These are phyloP conservation scores for Penicillium argentinense DNA, from an alignment of 495 filamentous ascomycete genomes.

Conservation along the genomic window DNA sequence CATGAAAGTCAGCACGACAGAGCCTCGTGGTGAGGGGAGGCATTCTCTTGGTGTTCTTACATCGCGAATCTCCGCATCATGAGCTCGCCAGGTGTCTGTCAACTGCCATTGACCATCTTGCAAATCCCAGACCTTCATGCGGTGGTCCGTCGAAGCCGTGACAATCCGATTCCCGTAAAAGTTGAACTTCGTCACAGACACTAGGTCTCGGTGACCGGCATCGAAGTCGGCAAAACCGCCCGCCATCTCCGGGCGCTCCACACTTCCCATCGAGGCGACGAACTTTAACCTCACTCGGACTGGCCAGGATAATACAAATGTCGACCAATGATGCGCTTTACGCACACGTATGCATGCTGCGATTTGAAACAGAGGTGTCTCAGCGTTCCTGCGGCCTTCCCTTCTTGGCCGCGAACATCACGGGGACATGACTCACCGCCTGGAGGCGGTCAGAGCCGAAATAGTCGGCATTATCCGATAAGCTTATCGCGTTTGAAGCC, in stretches of 20 bases:
- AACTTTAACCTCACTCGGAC: slow-evolving; percentile 6
- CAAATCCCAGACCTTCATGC: slow-evolving; percentile 89
- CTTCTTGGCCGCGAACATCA: slow-evolving; percentile 22
- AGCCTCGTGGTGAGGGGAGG: not conserved
- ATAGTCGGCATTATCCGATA: slow-evolving; percentile 32
- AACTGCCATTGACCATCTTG: slow-evolving; percentile 75
- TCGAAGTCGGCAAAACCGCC: slow-evolving; percentile 66
- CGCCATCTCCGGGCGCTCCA: slow-evolving; percentile 32
- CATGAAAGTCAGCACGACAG: slow-evolving; percentile 10
- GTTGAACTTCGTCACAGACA: slow-evolving; percentile 59
- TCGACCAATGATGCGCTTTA: slow-evolving; percentile 25
- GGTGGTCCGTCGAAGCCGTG: slow-evolving; percentile 88
- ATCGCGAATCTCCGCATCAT: slow-evolving; percentile 88
- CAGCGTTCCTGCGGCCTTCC: slow-evolving; percentile 20
- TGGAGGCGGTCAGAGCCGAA: slow-evolving; percentile 21
- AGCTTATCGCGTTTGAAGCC: slow-evolving; percentile 20
- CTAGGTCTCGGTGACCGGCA: slow-evolving; percentile 58
- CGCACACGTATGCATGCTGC: slow-evolving; percentile 25
- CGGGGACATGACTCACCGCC: slow-evolving; percentile 23
- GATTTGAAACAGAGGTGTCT: slow-evolving; percentile 29
- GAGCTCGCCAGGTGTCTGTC: slow-evolving; percentile 86
- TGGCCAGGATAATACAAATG: slow-evolving; percentile 9
- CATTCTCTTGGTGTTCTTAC: slow-evolving; percentile 44
- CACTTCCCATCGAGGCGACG: slow-evolving; percentile 22
- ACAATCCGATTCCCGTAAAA: slow-evolving; percentile 87